A percentile compares a stretch with the other conserved stretches of the same genome.
Evolutionary conservation across 495 filamentous ascomycete genomes (phyloP).

Genomic region (Hypoxylon intermedium): DNA sequence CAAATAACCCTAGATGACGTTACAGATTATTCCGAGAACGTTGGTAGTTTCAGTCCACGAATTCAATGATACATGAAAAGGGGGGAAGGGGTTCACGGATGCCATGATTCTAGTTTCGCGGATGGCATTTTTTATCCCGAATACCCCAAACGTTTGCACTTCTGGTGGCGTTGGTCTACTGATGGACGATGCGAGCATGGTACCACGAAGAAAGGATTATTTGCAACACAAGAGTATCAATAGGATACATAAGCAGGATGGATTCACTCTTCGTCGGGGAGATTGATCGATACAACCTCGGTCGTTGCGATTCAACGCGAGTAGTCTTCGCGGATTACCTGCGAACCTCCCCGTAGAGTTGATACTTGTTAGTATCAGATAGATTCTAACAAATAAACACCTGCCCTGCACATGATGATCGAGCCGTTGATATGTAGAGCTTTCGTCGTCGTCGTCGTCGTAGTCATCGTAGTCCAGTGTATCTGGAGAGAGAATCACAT

Average conservation of each 20-base stretch:
- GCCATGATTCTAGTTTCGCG: not conserved
- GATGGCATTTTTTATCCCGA: not conserved
- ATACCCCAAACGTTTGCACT: constrained; percentile 28
- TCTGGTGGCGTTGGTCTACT: constrained; percentile 22
- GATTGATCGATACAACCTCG: not conserved
- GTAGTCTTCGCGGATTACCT: not conserved
- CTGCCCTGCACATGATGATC: no score
- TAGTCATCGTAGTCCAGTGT: no score
- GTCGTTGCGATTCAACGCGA: not conserved
- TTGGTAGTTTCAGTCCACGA: constrained; percentile 1
- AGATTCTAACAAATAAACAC: not conserved
- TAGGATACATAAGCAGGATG: no score
- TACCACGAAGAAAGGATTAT: no score
- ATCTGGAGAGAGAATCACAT: no score
- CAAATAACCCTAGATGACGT: not conserved
- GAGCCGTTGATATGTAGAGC: not conserved
- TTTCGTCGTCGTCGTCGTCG: not conserved
- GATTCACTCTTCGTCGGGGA: not conserved
- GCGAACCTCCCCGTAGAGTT: not conserved
- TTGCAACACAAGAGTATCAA: no score
- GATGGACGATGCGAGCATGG: no score
- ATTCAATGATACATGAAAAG: no score
- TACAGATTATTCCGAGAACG: not conserved
- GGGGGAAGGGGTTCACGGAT: not conserved
- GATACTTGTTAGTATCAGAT: not conserved